Conservation (phyloP, 2,329 filamentous ascomycete species). For the Trichoderma sp. region DNA sequence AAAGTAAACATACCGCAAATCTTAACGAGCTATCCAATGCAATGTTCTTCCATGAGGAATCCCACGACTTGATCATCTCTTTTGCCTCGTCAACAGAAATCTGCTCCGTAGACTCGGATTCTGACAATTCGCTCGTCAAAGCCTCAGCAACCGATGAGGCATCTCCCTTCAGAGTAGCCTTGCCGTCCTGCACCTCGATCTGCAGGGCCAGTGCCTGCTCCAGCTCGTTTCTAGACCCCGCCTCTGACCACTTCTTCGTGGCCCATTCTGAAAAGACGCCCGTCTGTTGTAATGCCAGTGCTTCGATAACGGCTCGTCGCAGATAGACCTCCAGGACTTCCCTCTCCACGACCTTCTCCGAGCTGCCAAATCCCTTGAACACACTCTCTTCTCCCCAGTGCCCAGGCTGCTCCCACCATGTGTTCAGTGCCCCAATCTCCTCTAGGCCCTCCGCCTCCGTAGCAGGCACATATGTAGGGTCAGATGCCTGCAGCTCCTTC, state of each 20-base stretch:
- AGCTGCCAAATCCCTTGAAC: slow-evolving; percentile 50
- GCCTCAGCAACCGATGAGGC: slow-evolving; percentile 40
- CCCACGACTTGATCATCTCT: slow-evolving; percentile 52
- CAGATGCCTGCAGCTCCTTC: slow-evolving; percentile 38
- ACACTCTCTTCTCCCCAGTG: slow-evolving; percentile 55
- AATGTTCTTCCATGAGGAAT: slow-evolving; percentile 61
- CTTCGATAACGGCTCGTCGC: slow-evolving; percentile 57
- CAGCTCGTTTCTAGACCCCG: slow-evolving; percentile 40
- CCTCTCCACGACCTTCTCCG: slow-evolving; percentile 48
- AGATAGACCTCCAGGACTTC: slow-evolving; percentile 53
- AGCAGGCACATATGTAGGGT: slow-evolving; percentile 54
- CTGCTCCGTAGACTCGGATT: slow-evolving; percentile 34
- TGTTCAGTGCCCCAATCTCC: slow-evolving; percentile 50
- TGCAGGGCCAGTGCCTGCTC: slow-evolving; percentile 43
- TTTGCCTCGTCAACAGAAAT: slow-evolving; percentile 47
- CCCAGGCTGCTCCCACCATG: slow-evolving; percentile 60
- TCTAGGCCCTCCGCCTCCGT: slow-evolving; percentile 50
- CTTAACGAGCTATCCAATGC: slow-evolving; percentile 65
- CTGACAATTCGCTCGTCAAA: slow-evolving; percentile 39
- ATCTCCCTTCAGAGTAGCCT: slow-evolving; percentile 47
- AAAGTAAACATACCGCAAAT: slow-evolving; percentile 67
- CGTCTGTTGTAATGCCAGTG: slow-evolving; percentile 48
- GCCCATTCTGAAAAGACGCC: slow-evolving; percentile 40
- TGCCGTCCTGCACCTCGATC: slow-evolving; percentile 48
- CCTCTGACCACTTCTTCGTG: slow-evolving; percentile 41